Conservation (phyloP, 31 red algal species). For the Bonnemaisonia californica region DNA sequence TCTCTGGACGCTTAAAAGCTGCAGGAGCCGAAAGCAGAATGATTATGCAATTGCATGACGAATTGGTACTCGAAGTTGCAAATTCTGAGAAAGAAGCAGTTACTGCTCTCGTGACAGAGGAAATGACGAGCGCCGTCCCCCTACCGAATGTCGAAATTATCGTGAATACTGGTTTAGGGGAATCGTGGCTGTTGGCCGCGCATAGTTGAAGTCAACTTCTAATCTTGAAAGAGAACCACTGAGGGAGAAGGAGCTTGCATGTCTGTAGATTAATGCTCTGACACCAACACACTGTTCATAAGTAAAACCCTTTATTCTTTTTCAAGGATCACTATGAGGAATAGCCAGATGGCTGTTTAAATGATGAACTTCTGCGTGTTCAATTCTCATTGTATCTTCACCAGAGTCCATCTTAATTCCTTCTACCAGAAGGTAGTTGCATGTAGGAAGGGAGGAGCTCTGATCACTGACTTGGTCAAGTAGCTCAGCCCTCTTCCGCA, state of each 20-base stretch:
- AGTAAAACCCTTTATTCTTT: not conserved
- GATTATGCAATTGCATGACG: slow-evolving; percentile 71
- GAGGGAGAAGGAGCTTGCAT: not conserved
- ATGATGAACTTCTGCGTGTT: not conserved
- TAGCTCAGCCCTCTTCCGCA: too few species aligned
- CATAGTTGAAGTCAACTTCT: not conserved
- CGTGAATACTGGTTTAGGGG: slow-evolving; percentile 49
- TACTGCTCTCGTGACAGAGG: slow-evolving; percentile 27
- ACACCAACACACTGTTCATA: not conserved
- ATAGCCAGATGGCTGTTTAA: not conserved
- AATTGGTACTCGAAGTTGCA: slow-evolving; percentile 71
- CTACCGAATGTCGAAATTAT: slow-evolving; percentile 32
- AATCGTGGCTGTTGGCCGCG: slow-evolving; percentile 21
- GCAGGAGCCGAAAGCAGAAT: slow-evolving; percentile 2
- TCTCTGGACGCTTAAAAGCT: slow-evolving; percentile 15
- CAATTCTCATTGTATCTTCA: not conserved
- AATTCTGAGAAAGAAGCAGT: slow-evolving; percentile 33
- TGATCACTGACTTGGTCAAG: too few species aligned
- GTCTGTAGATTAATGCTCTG: too few species aligned
- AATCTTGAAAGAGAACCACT: not conserved
- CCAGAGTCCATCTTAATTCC: too few species aligned
- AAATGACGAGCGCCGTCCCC: slow-evolving; percentile 42
- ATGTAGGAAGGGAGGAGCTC: too few species aligned
- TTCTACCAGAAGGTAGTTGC: too few species aligned
- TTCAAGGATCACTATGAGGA: not conserved